Base-by-base conservation (phyloP, 257 asterid species). In the Fraxinus cuspidata region DNA sequence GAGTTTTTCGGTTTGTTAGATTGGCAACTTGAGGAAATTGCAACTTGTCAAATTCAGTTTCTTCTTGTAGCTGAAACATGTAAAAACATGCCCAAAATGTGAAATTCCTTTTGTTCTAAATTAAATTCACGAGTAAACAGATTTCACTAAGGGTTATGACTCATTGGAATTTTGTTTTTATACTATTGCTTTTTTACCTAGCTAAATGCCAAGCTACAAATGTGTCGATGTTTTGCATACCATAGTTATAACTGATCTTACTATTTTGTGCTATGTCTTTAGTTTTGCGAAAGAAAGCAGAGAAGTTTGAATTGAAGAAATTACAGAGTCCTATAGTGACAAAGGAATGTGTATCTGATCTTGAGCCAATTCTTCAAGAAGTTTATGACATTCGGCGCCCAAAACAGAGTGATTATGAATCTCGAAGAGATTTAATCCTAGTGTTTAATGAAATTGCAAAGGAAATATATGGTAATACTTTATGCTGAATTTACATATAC, bases 391-490 rank as follows among this genome's bases (percentile, higher is more conserved):
- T 27, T 77, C 83, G 82, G 28, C 90, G 86, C 68, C 98, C 98
- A 72, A 88, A 82, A 56, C 87, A 86, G 74, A 58, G 77, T 72
- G 98, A 92, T 56, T 94, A 94, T 81, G 86, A 84, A 64, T 90
- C 47, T 63, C 90, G 98, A 44, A 92, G 80, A 84, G 92, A 92
- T 42, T 78, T 94, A 74, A 70, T 94, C 83, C 88, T 85, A 44
- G 88, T 91, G 70, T 92, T 94, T 70, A 92, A 94, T 73, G 94
- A 86, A 78, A 94, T 94, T 60, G 92, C 96, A n/a, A 87, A 84
- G 86, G 97, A 92, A 79, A 73, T 92, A 42, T 94, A 84, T 89
- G 96, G 97, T 94, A 88, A 84, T 66, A n/a, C 42, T 63, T 65
- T 60, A 3, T 34, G 70, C 72, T 25, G 77, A 42, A 42, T 3